phyloP scores from a whole-genome alignment of 768 basidiomycete genomes.

The Rhizopogon sp. region DNA sequence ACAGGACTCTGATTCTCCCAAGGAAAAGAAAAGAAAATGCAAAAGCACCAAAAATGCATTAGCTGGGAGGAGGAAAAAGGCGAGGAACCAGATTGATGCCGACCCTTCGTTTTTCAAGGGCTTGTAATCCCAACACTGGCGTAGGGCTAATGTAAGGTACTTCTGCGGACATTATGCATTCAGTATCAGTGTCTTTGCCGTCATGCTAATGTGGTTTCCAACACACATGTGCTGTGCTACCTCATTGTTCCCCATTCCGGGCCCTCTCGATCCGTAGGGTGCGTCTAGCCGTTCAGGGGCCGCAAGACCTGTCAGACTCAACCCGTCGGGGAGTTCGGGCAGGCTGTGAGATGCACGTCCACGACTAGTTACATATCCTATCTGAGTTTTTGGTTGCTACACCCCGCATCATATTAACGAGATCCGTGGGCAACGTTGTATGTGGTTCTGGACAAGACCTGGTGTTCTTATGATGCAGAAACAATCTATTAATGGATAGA shows the following conservation, averaged over 20 bases:
- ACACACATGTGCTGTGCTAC: too few species aligned
- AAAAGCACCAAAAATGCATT: slow-evolving; percentile 50
- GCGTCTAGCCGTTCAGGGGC: slow-evolving; percentile 4
- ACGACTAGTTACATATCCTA: slow-evolving; percentile 22
- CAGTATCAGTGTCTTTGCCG: neutral
- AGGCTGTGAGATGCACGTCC: slow-evolving; percentile 17
- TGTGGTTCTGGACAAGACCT: neutral
- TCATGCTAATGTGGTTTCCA: neutral
- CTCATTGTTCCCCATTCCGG: neutral
- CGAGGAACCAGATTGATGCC: slow-evolving; percentile 51
- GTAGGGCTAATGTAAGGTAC: neutral
- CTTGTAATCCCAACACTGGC: slow-evolving; percentile 30
- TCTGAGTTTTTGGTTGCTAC: slow-evolving; percentile 6
- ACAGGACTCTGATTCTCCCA: slow-evolving; percentile 24
- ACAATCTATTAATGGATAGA: slow-evolving; percentile 5
- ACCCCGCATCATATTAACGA: slow-evolving; percentile 20
- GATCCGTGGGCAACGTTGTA: slow-evolving; percentile 7
- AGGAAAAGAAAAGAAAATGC: slow-evolving; percentile 49
- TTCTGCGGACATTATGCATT: neutral
- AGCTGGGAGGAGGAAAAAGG: slow-evolving; percentile 49
- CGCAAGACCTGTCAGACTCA: neutral
- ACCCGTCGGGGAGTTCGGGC: neutral
- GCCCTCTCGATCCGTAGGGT: neutral
- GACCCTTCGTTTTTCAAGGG: slow-evolving; percentile 66
- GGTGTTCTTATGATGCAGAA: neutral